Conservation (phyloP, 257 asterid genomes). For the Galeopsis tetrahit region DNA sequence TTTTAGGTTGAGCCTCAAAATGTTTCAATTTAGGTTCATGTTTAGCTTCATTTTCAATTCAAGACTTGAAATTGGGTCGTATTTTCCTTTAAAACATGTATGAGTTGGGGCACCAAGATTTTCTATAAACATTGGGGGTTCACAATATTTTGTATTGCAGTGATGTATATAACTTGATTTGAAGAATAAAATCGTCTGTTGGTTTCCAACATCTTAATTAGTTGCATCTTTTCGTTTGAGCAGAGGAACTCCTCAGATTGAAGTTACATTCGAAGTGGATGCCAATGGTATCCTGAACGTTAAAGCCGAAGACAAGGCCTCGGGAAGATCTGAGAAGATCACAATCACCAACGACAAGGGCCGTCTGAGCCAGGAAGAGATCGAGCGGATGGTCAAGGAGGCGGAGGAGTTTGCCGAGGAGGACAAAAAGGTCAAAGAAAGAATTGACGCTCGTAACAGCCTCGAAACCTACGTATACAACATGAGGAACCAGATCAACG, state of each 20-base stretch:
- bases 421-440: conserved; percentile 84
- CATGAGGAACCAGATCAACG: conserved; percentile 79
- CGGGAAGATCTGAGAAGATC: conserved; percentile 82
- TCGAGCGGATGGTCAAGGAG: conserved; percentile 83
- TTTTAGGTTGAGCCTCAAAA: no score
- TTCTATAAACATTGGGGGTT: no score
- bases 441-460: conserved; percentile 79
- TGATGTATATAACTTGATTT: no score
- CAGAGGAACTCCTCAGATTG: conserved; percentile 92
- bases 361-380: conserved; percentile 83
- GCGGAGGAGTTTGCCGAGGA: conserved; percentile 92
- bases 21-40: no score
- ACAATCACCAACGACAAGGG: conserved; percentile 93
- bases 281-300: conserved; percentile 85
- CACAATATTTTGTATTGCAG: no score
- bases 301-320: conserved; percentile 86
- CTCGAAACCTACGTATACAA: conserved; percentile 77
- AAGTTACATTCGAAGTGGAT: conserved; percentile 84
- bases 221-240: neutral
- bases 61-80: no score
- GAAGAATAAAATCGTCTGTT: no score
- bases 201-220: neutral
- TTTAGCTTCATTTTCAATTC: no score
- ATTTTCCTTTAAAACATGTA: no score
- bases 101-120: no score